Evolutionary conservation across 1,284 basidiomycete genomes (phyloP).

Genomic region (Sporisorium graminicola): DNA sequence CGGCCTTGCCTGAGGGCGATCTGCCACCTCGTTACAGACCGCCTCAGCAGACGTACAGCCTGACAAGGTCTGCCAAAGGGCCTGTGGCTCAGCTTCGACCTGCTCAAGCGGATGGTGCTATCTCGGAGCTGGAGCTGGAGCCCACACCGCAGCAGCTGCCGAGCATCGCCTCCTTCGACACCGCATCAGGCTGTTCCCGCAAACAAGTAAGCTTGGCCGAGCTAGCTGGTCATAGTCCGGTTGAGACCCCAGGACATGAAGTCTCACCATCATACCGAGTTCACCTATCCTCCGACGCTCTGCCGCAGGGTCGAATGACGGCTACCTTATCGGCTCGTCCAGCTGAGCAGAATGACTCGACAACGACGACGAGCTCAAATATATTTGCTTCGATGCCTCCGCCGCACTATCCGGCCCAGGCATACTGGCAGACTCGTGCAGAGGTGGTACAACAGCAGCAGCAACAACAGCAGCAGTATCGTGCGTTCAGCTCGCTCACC

Average conservation of each 20-base stretch:
- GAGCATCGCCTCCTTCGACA: neutral
- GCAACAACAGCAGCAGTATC: constrained; percentile 11
- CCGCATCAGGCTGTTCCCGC: neutral
- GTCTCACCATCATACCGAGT: neutral
- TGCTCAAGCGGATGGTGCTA: constrained; percentile 21
- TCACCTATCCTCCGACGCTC: neutral
- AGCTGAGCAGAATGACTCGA: neutral
- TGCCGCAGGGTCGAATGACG: neutral
- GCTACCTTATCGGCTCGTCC: neutral
- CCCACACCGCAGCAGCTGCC: constrained; percentile 10
- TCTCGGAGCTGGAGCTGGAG: constrained; percentile 39
- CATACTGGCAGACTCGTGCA: constrained; percentile 24
- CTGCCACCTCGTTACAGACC: constrained; percentile 4
- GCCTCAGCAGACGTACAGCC: constrained; percentile 8
- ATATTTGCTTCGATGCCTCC: constrained; percentile 28
- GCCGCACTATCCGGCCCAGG: constrained; percentile 34
- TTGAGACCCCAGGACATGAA: neutral
- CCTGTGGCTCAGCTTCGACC: constrained; percentile 24
- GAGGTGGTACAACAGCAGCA: constrained; percentile 18
- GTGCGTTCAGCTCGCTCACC: constrained; percentile 22
- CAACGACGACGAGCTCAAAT: constrained; percentile 15
- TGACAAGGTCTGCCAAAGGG: constrained; percentile 21
- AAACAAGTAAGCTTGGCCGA: neutral
- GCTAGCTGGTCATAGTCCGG: neutral
- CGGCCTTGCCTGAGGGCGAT: neutral